Percentiles rank a stretch among this genome's conserved stretches.
Conservation (phyloP, 192 early-diverging fungal species). For the Coemansia sp. region DNA sequence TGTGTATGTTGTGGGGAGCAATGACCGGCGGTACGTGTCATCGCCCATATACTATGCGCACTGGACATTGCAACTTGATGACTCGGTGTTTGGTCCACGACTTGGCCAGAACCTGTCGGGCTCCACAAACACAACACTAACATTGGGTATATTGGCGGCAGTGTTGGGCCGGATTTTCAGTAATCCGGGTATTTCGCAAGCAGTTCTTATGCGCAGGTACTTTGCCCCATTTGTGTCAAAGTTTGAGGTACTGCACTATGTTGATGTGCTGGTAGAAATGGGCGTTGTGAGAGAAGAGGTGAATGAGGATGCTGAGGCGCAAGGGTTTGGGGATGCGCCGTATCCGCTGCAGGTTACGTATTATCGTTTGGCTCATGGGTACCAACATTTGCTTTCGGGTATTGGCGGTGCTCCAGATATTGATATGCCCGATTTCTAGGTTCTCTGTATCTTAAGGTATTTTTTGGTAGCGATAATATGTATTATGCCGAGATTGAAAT, state of each 20-base stretch:
- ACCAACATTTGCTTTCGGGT: background rate
- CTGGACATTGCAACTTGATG: constrained; percentile 19
- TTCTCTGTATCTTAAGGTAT: too few species aligned
- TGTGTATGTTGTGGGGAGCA: constrained; percentile 29
- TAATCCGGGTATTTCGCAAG: constrained; percentile 37
- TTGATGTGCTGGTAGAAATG: constrained; percentile 22
- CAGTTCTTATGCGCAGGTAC: constrained; percentile 30
- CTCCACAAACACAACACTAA: constrained; percentile 18
- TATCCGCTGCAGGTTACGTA: constrained; percentile 14
- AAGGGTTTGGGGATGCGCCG: background rate
- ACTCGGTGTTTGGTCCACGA: constrained; percentile 18
- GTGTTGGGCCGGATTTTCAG: constrained; percentile 28
- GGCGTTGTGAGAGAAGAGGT: constrained; percentile 18
- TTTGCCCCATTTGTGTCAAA: constrained; percentile 37
- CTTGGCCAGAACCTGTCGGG: constrained; percentile 40
- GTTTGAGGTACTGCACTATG: constrained; percentile 27
- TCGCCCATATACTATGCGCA: constrained; percentile 13
- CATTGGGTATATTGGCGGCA: constrained; percentile 19
- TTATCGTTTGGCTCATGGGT: constrained; percentile 20
- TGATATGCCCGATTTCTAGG: too few species aligned
- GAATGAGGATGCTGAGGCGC: background rate
- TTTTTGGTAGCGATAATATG: too few species aligned
- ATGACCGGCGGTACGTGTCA: constrained; percentile 41
- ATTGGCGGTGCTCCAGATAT: background rate
- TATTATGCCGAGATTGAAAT: too few species aligned